These are phyloP conservation scores for Kwoniella sp. DNA, from an alignment of 768 basidiomycete species.

Conservation along the genomic window DNA sequence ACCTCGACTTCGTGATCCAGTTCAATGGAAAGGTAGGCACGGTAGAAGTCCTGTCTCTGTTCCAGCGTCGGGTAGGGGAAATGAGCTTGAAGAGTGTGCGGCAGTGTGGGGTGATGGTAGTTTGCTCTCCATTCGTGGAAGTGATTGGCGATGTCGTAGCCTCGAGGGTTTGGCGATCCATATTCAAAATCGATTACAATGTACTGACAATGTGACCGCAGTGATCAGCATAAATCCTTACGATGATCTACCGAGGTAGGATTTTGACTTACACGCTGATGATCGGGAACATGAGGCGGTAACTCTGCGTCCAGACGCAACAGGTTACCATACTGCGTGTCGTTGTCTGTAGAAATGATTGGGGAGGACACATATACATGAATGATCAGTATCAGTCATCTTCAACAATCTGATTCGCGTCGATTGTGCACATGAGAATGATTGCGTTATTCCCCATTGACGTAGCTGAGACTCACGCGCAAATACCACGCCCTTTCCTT, in stretches of 20 bases:
- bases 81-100: slow-evolving; percentile 57
- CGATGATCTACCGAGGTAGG: too few species aligned
- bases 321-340: slow-evolving; percentile 93
- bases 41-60: slow-evolving; percentile 81
- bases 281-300: slow-evolving; percentile 65
- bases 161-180: slow-evolving; percentile 85
- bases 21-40: slow-evolving; percentile 69
- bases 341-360: slow-evolving; percentile 72
- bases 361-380: not conserved
- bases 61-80: slow-evolving; percentile 70
- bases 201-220: slow-evolving; percentile 62
- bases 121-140: slow-evolving; percentile 97
- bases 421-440: not conserved
- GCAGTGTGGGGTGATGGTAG: slow-evolving; percentile 66
- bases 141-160: slow-evolving; percentile 95
- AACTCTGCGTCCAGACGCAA: slow-evolving; percentile 66
- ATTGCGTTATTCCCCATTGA: too few species aligned
- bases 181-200: slow-evolving; percentile 99
- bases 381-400: too few species aligned
- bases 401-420: not conserved
- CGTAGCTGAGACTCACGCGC: slow-evolving; percentile 47
- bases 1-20: slow-evolving; percentile 44
- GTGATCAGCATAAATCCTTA: slow-evolving; percentile 12
- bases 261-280: slow-evolving; percentile 67
- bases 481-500: slow-evolving; percentile 65